A percentile compares a stretch with the other conserved stretches of the same genome.
phyloP scores from a whole-genome alignment of 1,139 yeast genomes.

The Saccharomyces pastorianus region DNA sequence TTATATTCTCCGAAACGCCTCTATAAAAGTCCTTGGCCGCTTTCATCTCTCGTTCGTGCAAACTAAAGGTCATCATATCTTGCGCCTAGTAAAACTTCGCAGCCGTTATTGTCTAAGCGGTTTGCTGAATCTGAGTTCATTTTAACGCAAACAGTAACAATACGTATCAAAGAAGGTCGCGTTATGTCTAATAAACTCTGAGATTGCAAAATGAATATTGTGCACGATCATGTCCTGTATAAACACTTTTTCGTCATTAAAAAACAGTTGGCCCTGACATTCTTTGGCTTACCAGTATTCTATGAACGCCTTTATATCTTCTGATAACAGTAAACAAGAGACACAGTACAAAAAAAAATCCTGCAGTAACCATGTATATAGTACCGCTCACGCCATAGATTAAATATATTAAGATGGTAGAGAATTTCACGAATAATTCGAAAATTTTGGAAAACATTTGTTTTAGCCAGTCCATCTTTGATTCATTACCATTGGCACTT shows the following conservation, averaged over 20 bases:
- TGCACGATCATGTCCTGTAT: no score
- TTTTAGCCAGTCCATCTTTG: background rate
- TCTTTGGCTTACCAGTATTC: background rate
- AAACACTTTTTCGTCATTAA: background rate
- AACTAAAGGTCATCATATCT: no score
- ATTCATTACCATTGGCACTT: slow-evolving; percentile 3
- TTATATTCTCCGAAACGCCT: no score
- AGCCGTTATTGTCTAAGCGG: no score
- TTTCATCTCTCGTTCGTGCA: no score
- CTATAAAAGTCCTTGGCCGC: no score
- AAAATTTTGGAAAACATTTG: slow-evolving; percentile 4
- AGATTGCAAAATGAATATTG: no score
- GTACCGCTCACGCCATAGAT: slow-evolving; percentile 27
- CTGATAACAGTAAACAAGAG: slow-evolving; percentile 21
- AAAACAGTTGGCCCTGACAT: background rate
- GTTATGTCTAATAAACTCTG: no score
- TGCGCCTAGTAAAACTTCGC: no score
- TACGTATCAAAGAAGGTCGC: no score
- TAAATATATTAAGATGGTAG: slow-evolving; percentile 16
- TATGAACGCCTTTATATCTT: slow-evolving; percentile 20
- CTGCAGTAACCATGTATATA: slow-evolving; percentile 21
- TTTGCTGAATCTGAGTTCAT: no score
- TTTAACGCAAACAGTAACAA: no score
- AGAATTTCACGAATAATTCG: slow-evolving; percentile 10
- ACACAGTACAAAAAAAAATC: slow-evolving; percentile 27